phyloP scores from a whole-genome alignment of 2,329 filamentous ascomycete species.

The Metarhizium anisopliae region DNA sequence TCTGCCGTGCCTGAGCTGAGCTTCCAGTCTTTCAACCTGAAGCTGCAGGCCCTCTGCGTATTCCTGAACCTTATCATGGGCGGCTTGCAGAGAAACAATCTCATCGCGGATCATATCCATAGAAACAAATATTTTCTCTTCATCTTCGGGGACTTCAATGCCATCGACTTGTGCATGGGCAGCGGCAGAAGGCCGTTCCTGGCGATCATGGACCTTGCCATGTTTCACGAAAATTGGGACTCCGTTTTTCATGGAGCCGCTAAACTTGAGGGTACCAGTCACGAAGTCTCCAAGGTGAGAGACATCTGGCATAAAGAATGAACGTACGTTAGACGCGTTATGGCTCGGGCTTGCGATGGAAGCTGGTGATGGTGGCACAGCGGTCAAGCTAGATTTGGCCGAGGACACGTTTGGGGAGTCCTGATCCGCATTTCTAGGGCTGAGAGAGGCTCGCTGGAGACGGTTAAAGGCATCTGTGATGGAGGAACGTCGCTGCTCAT shows the following conservation, averaged over 20 bases:
- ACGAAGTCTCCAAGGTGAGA: conserved; percentile 49
- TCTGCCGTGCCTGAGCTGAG: conserved; percentile 37
- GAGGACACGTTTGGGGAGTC: conserved; percentile 28
- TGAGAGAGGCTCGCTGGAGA: conserved; percentile 26
- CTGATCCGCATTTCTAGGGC: conserved; percentile 14
- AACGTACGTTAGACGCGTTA: conserved; percentile 35
- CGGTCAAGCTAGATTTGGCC: conserved; percentile 31
- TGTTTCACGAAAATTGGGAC: conserved; percentile 48
- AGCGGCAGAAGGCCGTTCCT: conserved; percentile 21
- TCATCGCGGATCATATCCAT: conserved; percentile 54
- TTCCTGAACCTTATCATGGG: conserved; percentile 45
- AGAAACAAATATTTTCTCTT: conserved; percentile 50
- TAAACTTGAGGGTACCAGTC: conserved; percentile 44
- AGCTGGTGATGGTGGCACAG: conserved; percentile 29
- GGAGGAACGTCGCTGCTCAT: conserved; percentile 18
- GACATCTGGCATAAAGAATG: conserved; percentile 46
- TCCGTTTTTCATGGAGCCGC: conserved; percentile 40
- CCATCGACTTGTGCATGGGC: conserved; percentile 41
- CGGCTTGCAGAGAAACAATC: conserved; percentile 45
- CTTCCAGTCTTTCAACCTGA: conserved; percentile 41
- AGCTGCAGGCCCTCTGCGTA: conserved; percentile 44
- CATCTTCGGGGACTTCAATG: conserved; percentile 41
- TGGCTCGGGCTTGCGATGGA: conserved; percentile 23
- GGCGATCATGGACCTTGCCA: conserved; percentile 38
- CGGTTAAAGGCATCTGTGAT: conserved; percentile 25